Conservation (phyloP, 176 grass and related monocot species). For the Thalia dealbata region DNA sequence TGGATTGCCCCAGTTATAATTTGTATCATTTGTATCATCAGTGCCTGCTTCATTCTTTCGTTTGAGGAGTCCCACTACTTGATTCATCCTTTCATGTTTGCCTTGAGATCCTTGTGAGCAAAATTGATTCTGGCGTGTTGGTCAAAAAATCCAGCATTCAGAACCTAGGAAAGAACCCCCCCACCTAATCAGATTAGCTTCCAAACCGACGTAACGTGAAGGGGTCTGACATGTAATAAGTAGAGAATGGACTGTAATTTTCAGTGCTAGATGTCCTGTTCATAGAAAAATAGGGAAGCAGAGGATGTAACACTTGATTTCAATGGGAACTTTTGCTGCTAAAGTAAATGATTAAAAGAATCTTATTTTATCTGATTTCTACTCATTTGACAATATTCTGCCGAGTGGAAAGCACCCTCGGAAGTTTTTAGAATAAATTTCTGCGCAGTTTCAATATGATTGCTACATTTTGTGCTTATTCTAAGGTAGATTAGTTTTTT, state of each 20-base stretch:
- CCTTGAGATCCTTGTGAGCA: neutral
- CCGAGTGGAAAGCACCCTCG: too few species aligned
- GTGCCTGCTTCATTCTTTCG: neutral
- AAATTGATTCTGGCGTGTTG: neutral
- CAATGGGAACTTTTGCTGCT: neutral
- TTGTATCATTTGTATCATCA: slow-evolving; percentile 3
- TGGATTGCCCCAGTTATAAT: neutral
- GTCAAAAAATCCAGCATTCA: neutral
- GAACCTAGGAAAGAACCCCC: neutral
- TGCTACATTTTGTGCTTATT: too few species aligned
- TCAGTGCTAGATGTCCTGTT: too few species aligned
- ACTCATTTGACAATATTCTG: too few species aligned
- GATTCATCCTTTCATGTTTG: neutral
- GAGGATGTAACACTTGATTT: neutral
- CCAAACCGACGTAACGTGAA: neutral
- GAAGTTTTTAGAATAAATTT: too few species aligned
- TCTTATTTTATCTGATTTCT: too few species aligned
- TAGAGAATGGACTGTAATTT: too few species aligned
- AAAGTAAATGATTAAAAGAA: too few species aligned
- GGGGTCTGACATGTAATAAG: too few species aligned
- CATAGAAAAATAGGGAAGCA: too few species aligned
- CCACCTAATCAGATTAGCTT: neutral
- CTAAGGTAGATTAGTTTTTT: too few species aligned
- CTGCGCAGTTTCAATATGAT: too few species aligned
- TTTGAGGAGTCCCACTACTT: neutral